Percentiles rank a stretch among this genome's conserved stretches.
Evolutionary conservation across 2,329 filamentous ascomycete species (phyloP).

Genomic region (Fusarium sp.): DNA sequence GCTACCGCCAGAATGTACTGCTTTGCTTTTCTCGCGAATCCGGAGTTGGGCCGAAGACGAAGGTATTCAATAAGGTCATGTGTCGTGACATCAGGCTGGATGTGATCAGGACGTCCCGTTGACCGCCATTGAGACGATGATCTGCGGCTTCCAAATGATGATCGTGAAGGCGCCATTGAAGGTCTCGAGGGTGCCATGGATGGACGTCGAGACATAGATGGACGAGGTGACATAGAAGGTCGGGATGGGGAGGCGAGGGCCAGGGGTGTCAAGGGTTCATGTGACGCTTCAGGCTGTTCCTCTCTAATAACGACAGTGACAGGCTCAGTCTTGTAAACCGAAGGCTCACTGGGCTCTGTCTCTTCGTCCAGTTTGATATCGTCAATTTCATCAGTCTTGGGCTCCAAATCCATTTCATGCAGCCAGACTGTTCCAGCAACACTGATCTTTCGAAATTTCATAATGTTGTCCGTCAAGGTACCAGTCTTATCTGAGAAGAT

Average conservation of each 20-base stretch:
- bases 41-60: constrained; percentile 77
- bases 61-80: constrained; percentile 84
- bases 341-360: constrained; percentile 45
- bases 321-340: constrained; percentile 49
- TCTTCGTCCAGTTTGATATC: constrained; percentile 37
- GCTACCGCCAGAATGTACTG: constrained; percentile 88
- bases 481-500: constrained; percentile 96
- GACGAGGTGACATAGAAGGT: constrained; percentile 48
- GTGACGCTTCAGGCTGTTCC: constrained; percentile 36
- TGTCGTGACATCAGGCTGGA: constrained; percentile 73
- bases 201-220: constrained; percentile 40
- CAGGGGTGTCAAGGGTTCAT: constrained; percentile 24
- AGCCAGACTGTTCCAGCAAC: constrained; percentile 91
- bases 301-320: constrained; percentile 52
- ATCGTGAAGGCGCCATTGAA: constrained; percentile 49
- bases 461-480: constrained; percentile 92
- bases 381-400: constrained; percentile 45
- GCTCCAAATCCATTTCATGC: constrained; percentile 79
- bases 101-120: constrained; percentile 61
- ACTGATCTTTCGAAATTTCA: constrained; percentile 95
- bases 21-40: constrained; percentile 82
- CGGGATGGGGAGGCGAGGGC: constrained; percentile 50
- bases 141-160: constrained; percentile 54
- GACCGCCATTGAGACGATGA: constrained; percentile 66
- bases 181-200: constrained; percentile 49